Base-by-base conservation (phyloP, 2,329 filamentous ascomycete species). In the Hysterium pulicare region DNA sequence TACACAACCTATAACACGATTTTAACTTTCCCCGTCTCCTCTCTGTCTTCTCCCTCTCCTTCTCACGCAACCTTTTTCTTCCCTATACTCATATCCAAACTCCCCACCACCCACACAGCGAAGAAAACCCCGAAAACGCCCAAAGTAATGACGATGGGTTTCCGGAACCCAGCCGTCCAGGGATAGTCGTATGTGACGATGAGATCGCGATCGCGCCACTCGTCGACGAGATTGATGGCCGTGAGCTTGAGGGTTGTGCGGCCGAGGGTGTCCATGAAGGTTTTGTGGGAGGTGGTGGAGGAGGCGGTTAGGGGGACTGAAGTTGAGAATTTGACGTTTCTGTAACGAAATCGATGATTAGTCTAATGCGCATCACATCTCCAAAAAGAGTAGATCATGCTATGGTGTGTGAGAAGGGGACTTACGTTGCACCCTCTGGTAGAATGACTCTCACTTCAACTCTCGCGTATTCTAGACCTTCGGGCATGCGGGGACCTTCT, bases 231-330 rank as follows among this genome's bases (percentile, higher is more conserved):
- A 66, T 96, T 97, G 55, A 83, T 77, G 6, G 89, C 87, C 48
- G 84, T 86, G 58, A 98, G 76, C 38, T 79, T 84, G 47, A 98
- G 76, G 0, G 84, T 79, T 0, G 91, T 94, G 50, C 93, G 87
- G 47, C 93, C 93, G 23, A 91, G 59, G 0, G 93, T 97, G 68
- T 98, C 93, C 71, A 98, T 86, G 70, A 90, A 98, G 0, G 90
- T 96, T 68, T 83, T 84, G 71, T 93, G 81, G n/a, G 84, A 70
- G 50, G 77, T 79, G 16, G 75, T 71, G n/a, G 72, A 68, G 48
- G 81, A 78, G 37, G 77, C 74, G 37, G 81, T 73, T 42, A 93
- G 65, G 1, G 90, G 90, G 23, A 95, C 75, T 4, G 80, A 78
- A 40, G 89, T 89, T 50, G 80, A 75, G 61, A 84, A 90, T 64